phyloP scores from a whole-genome alignment of 345 rosid genomes.

The Salix purpurea region DNA sequence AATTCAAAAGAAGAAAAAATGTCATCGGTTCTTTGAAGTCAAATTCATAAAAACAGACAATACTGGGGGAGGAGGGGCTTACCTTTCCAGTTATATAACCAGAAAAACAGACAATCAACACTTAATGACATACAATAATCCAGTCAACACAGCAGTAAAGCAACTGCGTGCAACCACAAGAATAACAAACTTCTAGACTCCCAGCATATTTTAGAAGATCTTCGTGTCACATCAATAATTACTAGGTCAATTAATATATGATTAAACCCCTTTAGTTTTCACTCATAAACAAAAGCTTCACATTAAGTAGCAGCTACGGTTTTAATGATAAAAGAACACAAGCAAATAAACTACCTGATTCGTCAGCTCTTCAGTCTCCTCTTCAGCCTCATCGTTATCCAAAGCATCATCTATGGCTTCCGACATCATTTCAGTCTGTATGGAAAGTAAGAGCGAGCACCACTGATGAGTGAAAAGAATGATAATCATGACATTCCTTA shows the following conservation, averaged over 20 bases:
- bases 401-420: conserved; percentile 81
- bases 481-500: conserved; percentile 1
- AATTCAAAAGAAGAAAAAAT: background rate
- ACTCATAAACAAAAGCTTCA: background rate
- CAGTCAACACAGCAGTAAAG: background rate
- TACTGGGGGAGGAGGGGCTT: background rate
- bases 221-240: background rate
- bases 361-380: conserved; percentile 89
- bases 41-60: background rate
- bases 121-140: background rate
- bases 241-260: background rate
- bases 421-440: conserved; percentile 96
- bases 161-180: background rate
- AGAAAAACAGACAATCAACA: background rate
- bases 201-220: background rate
- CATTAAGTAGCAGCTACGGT: background rate
- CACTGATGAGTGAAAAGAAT: conserved; percentile 6
- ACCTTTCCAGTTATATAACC: background rate
- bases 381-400: conserved; percentile 93
- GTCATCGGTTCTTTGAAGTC: background rate
- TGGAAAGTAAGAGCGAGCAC: conserved; percentile 18
- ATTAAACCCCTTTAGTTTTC: background rate
- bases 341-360: conserved; percentile 54
- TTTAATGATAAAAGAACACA: background rate
- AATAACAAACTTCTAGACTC: background rate